A percentile compares a stretch with the other conserved stretches of the same genome.
phyloP scores from a whole-genome alignment of 148 eudicot genomes.

The Talinum fruticosum region DNA sequence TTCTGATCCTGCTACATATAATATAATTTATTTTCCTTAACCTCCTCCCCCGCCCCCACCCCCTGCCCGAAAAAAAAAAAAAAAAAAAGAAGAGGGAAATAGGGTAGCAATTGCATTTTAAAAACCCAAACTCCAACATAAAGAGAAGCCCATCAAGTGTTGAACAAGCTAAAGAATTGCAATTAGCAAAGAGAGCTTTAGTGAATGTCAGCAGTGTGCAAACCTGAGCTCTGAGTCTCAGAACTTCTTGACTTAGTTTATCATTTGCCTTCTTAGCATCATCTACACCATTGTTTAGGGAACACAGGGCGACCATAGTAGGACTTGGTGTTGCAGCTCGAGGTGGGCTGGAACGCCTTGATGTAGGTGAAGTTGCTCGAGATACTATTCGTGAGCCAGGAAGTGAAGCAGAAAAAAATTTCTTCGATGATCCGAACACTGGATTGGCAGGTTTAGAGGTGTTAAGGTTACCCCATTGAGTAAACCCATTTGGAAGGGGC shows the following conservation, averaged over 20 bases:
- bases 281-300: slow-evolving; percentile 31
- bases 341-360: slow-evolving; percentile 51
- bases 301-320: slow-evolving; percentile 33
- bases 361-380: slow-evolving; percentile 56
- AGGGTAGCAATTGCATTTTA: background rate
- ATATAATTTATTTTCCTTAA: background rate
- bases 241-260: slow-evolving; percentile 44
- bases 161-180: background rate
- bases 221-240: slow-evolving; percentile 56
- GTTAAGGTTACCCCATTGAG: slow-evolving; percentile 35
- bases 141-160: background rate
- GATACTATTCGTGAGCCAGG: slow-evolving; percentile 52
- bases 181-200: background rate
- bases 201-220: slow-evolving; percentile 2
- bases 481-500: slow-evolving; percentile 36
- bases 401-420: slow-evolving; percentile 45
- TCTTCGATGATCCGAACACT: slow-evolving; percentile 38
- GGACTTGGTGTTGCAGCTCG: slow-evolving; percentile 41
- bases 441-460: slow-evolving; percentile 35
- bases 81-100: no score
- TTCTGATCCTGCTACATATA: background rate
- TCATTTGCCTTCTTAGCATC: slow-evolving; percentile 46
- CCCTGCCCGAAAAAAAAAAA: no score
- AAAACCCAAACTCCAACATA: background rate
- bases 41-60: background rate